These are phyloP conservation scores for Syzygium malaccense DNA, from an alignment of 441 rosid species.

Conservation along the genomic window DNA sequence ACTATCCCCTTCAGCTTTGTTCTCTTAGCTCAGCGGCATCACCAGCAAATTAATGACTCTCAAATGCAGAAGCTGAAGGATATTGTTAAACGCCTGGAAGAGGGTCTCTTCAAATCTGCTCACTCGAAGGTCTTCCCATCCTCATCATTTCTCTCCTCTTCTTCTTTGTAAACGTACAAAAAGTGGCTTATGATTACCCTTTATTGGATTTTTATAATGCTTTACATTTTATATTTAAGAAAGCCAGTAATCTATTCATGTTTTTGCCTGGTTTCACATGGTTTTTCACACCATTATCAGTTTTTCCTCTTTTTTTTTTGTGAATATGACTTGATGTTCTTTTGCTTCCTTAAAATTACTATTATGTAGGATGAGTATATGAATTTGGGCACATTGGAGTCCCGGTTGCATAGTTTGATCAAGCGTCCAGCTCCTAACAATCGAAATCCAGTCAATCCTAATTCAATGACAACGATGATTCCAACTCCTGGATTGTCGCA, in stretches of 20 bases:
- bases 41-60: slow-evolving; percentile 39
- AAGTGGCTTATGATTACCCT: neutral
- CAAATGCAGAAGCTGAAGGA: slow-evolving; percentile 53
- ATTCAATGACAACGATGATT: slow-evolving; percentile 83
- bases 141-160: neutral
- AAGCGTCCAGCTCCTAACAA: slow-evolving; percentile 33
- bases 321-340: neutral
- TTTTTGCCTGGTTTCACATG: neutral
- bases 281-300: neutral
- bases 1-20: slow-evolving; percentile 32
- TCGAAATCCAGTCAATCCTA: slow-evolving; percentile 55
- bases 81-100: slow-evolving; percentile 86
- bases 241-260: neutral
- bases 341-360: neutral
- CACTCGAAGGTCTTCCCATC: slow-evolving; percentile 41
- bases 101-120: slow-evolving; percentile 81
- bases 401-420: slow-evolving; percentile 51
- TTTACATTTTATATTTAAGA: neutral
- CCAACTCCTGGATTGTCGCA: slow-evolving; percentile 97
- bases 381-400: slow-evolving; percentile 65
- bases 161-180: neutral
- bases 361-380: slow-evolving; percentile 71
- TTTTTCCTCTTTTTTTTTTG: slow-evolving; percentile 1
- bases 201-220: neutral
- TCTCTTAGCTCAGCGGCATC: slow-evolving; percentile 50